Percentiles rank a stretch among this genome's conserved stretches.
These are phyloP conservation scores for Porpolomopsis calyptriformis DNA, from an alignment of 768 basidiomycete species.

Conservation along the genomic window DNA sequence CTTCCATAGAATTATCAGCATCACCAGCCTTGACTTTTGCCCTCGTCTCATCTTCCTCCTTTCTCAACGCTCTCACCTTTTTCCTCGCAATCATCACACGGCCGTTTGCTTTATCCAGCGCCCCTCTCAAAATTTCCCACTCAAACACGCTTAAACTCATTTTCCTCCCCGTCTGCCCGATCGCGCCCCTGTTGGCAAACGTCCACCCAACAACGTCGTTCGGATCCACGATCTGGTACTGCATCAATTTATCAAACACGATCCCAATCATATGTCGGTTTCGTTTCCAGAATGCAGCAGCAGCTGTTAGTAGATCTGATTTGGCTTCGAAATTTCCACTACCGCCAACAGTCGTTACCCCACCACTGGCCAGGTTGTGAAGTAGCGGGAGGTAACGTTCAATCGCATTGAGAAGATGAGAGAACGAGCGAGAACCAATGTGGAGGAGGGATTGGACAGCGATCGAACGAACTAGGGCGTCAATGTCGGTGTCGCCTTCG, in stretches of 20 bases:
- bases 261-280: slow-evolving; percentile 83
- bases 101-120: slow-evolving; percentile 85
- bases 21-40: slow-evolving; percentile 64
- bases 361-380: slow-evolving; percentile 48
- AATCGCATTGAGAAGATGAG: slow-evolving; percentile 93
- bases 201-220: slow-evolving; percentile 83
- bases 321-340: slow-evolving; percentile 46
- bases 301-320: slow-evolving; percentile 58
- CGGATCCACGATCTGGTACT: slow-evolving; percentile 95
- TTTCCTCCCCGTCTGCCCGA: slow-evolving; percentile 24
- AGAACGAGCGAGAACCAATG: slow-evolving; percentile 92
- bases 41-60: slow-evolving; percentile 81
- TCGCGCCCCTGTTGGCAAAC: slow-evolving; percentile 43
- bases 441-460: slow-evolving; percentile 80
- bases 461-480: slow-evolving; percentile 62
- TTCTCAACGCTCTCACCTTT: slow-evolving; percentile 63
- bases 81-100: slow-evolving; percentile 68
- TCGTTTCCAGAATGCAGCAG: slow-evolving; percentile 71
- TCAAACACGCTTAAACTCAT: slow-evolving; percentile 48
- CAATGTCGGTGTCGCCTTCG: slow-evolving; percentile 51
- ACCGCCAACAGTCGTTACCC: slow-evolving; percentile 25
- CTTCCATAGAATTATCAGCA: slow-evolving; percentile 54
- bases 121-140: slow-evolving; percentile 79
- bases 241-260: slow-evolving; percentile 95
- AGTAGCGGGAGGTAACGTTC: slow-evolving; percentile 83